Base-by-base conservation (phyloP, 495 filamentous ascomycete genomes). In the Xylaria curta region DNA sequence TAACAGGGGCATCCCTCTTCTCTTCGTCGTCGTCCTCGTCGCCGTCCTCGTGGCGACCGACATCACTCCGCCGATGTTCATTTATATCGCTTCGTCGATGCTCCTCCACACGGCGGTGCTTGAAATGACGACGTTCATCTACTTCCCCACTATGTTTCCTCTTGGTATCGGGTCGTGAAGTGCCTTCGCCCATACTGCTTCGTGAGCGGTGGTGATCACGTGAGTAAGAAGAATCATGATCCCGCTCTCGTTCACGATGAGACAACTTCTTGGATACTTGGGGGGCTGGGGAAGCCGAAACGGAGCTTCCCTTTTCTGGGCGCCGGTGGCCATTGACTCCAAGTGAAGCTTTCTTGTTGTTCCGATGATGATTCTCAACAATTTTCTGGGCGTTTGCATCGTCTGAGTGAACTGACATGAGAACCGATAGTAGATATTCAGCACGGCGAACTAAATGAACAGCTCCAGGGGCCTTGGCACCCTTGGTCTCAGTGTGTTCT, bases 401-500 rank as follows among this genome's bases (percentile, higher is more conserved):
- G 83, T 92, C 81, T 79, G 90, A 85, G 82, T 94, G 78, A 79
- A 90, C 87, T 84, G 94, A 92, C 74, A 93, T 91, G 54, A 99
- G 85, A 13, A 98, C 94, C 44, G 93, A 95, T 58, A 98, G 86
- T 31, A 99, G 88, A 76, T 98, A 98, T 78, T 98, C 95, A 5
- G 95, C 93, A 63, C 96, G 91, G 24, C 96, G 93, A 63, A 98
- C 96, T 47, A 99, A 89, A 76, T 99, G 96, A 42, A 98, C 96
- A 60, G 96, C 95, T 3, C 95, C 96, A 12, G 96, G 96, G 4
- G 96, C 95, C 76, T 97, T 97, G 1, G 93, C 92, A 21, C 89
- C 86, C 75, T 92, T 92, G 66, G 90, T 89, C 15, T 96, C 93
- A 1, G 84, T 88, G 73, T 93, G 93, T 71, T 85, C 87, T 21